phyloP scores from a whole-genome alignment of 768 basidiomycete species.

The Trametes meyenii region DNA sequence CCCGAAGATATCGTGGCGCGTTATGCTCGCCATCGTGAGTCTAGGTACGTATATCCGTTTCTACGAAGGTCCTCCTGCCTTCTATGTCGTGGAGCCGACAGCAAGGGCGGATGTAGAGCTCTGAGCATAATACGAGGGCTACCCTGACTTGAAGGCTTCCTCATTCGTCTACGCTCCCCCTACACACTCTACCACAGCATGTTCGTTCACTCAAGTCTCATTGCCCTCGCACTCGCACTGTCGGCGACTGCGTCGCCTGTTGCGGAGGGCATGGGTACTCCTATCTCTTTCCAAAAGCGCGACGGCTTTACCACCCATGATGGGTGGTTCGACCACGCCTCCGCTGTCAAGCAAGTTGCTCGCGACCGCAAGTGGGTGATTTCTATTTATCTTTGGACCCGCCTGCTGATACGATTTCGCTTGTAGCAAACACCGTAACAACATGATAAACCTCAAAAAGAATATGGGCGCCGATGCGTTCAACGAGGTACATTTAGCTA shows the following conservation, averaged over 20 bases:
- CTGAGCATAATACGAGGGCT: background rate
- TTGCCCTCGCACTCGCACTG: slow-evolving; percentile 8
- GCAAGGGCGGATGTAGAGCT: slow-evolving; percentile 3
- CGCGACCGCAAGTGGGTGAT: slow-evolving; percentile 23
- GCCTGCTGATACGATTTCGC: background rate
- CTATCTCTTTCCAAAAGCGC: slow-evolving; percentile 21
- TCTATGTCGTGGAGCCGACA: background rate
- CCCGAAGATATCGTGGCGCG: background rate
- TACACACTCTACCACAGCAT: background rate
- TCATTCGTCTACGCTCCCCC: background rate
- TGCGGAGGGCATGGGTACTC: background rate
- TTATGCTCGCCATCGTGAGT: background rate
- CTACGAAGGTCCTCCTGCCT: background rate
- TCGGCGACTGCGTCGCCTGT: slow-evolving; percentile 7
- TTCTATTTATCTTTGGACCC: too few relatives aligned
- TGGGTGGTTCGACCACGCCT: slow-evolving; percentile 24
- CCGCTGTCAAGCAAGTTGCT: slow-evolving; percentile 17
- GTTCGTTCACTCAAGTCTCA: slow-evolving; percentile 7
- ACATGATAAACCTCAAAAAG: slow-evolving; percentile 19
- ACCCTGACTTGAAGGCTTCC: background rate
- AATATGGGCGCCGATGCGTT: slow-evolving; percentile 20
- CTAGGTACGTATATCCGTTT: background rate
- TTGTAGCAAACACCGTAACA: slow-evolving; percentile 26
- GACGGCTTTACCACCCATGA: slow-evolving; percentile 1
- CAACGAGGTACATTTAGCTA: slow-evolving; percentile 5